Conservation (phyloP, 768 basidiomycete species). For the Podaxis mareebaensis region DNA sequence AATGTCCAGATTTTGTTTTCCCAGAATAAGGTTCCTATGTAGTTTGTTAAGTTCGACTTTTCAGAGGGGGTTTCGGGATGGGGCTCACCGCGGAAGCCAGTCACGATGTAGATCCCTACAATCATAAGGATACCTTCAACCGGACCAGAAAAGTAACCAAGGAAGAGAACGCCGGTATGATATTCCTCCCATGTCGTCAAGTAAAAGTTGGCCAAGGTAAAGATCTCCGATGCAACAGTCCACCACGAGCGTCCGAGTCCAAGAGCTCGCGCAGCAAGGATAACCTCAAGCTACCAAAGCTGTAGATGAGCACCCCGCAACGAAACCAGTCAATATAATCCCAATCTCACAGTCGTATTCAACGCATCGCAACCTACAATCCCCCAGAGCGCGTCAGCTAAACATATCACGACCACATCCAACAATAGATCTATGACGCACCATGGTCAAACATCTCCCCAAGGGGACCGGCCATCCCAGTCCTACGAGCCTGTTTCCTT, state of each 20-base stretch:
- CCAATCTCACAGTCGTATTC: conserved; percentile 77
- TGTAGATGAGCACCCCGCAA: neutral
- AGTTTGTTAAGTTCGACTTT: neutral
- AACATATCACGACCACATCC: neutral
- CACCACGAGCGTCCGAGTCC: conserved; percentile 96
- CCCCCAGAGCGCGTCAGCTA: neutral
- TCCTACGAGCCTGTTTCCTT: conserved; percentile 93
- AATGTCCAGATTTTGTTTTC: conserved; percentile 67
- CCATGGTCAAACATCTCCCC: conserved; percentile 99
- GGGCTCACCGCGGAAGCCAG: conserved; percentile 68
- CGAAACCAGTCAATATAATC: neutral
- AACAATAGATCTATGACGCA: conserved; percentile 27
- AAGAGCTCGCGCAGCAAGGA: conserved; percentile 81
- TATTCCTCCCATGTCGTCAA: conserved; percentile 85
- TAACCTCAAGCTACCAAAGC: conserved; percentile 70
- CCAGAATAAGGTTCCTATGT: conserved; percentile 77
- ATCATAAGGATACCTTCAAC: conserved; percentile 96
- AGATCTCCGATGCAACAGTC: conserved; percentile 87
- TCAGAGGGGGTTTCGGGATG: neutral
- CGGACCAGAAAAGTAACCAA: conserved; percentile 92
- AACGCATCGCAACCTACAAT: conserved; percentile 82
- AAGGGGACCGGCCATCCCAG: conserved; percentile 96
- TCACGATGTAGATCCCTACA: conserved; percentile 70
- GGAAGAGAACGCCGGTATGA: conserved; percentile 87
- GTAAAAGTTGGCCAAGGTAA: conserved; percentile 77